Base-by-base conservation (phyloP, 163 green algal species). In the Smithsoniella earleae region DNA sequence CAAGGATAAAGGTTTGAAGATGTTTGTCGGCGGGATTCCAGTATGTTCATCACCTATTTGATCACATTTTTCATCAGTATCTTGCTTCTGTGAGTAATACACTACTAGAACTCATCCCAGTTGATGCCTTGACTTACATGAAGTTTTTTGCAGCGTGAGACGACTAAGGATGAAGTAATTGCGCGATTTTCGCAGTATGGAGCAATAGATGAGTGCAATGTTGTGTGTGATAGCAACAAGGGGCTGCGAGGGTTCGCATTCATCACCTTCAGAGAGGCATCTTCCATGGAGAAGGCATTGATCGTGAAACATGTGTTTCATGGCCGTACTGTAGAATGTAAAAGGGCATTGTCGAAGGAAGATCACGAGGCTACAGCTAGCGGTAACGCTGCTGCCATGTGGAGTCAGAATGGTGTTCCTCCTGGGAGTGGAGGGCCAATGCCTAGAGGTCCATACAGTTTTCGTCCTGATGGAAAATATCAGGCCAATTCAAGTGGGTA, bases 221-320 rank as follows among this genome's bases (percentile, higher is more conserved):
- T 69, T 6, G 27, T 43, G 58, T 34, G 3, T 16, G 25, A 69
- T 34, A 37, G 30, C 3, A 4, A 37, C 5, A 38, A 33, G 58
- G 58, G 58, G 25, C 58, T 31, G 25, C 31, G 34, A 33, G 58
- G 25, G n/a, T 69, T 43, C 25, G 58, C 58, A 5, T 69, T 69
- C 25, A 36, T 44, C 27, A 36, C 34, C n/a, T 69, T 43, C 1
- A 1, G 16, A 16, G 58, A 69, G 1, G 16, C 58, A 1, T 30
- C 34, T n/a, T 69, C 58, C 25, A 69, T 69, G 58, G 58, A 69
- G 58, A 69, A 69, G 58, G 58, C 58, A 5, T 31, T 69, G 27
- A 69, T 69, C 58, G 58, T 69, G n/a, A 18, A 16, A 8, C 58
- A 69, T n/a, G 6, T 40, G 27, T 40, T 69, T 31, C 16, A 43